Conservation (phyloP, 345 rosid genomes). For the Psidium friedrichsthalianum region DNA sequence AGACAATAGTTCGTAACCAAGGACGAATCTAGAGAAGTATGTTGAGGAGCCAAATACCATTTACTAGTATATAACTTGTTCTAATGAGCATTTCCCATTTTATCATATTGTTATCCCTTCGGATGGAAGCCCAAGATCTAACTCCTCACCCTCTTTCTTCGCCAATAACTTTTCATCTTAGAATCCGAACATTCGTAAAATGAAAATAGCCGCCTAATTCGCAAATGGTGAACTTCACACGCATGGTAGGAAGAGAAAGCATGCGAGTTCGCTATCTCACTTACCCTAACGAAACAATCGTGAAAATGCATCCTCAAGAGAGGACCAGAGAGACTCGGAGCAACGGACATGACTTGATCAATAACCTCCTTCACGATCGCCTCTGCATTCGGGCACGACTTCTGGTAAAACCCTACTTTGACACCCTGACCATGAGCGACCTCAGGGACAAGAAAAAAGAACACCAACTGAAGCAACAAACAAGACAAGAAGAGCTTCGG, state of each 20-base stretch:
- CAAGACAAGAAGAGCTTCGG: neutral
- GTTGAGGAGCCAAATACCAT: neutral
- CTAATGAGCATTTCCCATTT: neutral
- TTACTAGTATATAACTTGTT: neutral
- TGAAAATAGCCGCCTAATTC: neutral
- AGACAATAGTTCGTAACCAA: neutral
- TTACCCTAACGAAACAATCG: conserved; percentile 72
- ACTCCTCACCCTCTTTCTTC: neutral
- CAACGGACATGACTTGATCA: conserved; percentile 16
- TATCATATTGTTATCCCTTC: neutral
- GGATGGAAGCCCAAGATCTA: neutral
- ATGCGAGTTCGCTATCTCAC: neutral
- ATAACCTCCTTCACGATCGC: conserved; percentile 21
- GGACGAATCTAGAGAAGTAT: neutral
- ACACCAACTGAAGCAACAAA: conserved; percentile 13
- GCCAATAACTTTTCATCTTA: neutral
- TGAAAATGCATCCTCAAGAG: conserved; percentile 70
- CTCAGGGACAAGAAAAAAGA: conserved; percentile 7
- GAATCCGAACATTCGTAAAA: neutral
- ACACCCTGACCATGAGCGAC: conserved; percentile 12
- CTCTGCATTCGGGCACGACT: conserved; percentile 41
- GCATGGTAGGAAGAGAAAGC: no score
- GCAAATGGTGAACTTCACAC: neutral
- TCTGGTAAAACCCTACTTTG: conserved; percentile 44
- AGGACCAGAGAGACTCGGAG: conserved; percentile 43